These are phyloP conservation scores for Raphanus hybrid DNA, from an alignment of 441 rosid genomes.

Conservation along the genomic window DNA sequence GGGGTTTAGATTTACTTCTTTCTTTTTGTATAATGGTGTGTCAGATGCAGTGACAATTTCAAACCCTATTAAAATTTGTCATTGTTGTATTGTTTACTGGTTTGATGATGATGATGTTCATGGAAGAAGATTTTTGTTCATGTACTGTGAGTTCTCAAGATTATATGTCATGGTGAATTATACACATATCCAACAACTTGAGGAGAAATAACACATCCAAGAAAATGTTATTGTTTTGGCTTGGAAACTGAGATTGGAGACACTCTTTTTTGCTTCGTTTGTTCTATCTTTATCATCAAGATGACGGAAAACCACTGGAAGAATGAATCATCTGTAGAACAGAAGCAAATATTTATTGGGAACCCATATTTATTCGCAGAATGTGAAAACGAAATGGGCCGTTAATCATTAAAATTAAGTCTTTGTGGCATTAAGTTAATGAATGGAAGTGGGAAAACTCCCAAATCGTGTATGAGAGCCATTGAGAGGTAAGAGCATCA, in stretches of 20 bases:
- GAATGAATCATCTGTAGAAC: too few species aligned
- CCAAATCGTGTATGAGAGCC: too few species aligned
- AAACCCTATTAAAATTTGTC: not conserved
- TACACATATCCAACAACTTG: not conserved
- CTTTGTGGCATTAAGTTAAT: too few species aligned
- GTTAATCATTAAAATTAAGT: too few species aligned
- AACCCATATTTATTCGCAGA: too few species aligned
- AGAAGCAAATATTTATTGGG: too few species aligned
- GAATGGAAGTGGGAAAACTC: too few species aligned
- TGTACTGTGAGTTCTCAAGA: not conserved
- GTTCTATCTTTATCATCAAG: not conserved
- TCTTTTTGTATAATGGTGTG: constrained; percentile 26
- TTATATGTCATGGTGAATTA: not conserved
- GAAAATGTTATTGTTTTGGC: not conserved
- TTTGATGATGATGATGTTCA: constrained; percentile 5
- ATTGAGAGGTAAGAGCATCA: too few species aligned
- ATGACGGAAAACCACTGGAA: too few species aligned
- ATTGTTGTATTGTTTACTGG: not conserved
- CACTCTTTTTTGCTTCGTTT: not conserved
- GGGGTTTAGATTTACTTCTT: constrained; percentile 9
- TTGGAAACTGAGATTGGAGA: not conserved
- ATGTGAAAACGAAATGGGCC: too few species aligned
- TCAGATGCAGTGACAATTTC: constrained; percentile 19
- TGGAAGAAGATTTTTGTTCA: not conserved
- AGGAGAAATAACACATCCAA: not conserved